A percentile compares a stretch with the other conserved stretches of the same genome.
Conservation (phyloP, 2,329 filamentous ascomycete genomes). For the Neofusicoccum parvum region DNA sequence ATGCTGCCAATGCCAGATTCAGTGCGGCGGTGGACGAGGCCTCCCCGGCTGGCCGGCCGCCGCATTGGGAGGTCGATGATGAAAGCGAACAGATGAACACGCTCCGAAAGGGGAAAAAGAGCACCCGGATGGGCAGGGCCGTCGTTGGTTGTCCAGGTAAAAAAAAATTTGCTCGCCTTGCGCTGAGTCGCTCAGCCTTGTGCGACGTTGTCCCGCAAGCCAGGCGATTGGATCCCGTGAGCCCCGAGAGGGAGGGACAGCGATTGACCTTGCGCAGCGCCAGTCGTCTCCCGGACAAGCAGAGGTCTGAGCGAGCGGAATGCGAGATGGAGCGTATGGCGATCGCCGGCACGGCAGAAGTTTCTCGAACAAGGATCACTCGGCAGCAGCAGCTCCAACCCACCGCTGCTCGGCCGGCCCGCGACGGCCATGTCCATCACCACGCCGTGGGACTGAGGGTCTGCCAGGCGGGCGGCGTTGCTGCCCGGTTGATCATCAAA, state of each 20-base stretch:
- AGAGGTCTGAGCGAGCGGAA: conserved; percentile 16
- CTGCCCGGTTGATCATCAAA: conserved; percentile 12
- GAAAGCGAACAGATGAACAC: conserved; percentile 10
- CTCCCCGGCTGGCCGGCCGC: not conserved
- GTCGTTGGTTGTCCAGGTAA: not conserved
- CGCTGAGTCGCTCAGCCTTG: conserved; percentile 18
- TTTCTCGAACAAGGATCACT: conserved; percentile 8
- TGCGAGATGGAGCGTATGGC: conserved; percentile 16
- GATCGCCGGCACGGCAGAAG: conserved; percentile 11
- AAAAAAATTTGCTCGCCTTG: conserved; percentile 3
- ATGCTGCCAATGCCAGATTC: conserved; percentile 11
- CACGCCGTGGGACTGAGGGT: not conserved
- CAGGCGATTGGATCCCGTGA: conserved; percentile 19
- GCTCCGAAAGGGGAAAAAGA: not conserved
- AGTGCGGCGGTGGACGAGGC: not conserved
- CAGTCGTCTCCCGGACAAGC: conserved; percentile 12
- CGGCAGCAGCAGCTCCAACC: not conserved
- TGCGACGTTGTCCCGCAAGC: conserved; percentile 18
- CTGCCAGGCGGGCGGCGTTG: not conserved
- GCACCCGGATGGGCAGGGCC: conserved; percentile 1
- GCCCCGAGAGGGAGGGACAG: conserved; percentile 17
- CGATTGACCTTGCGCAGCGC: conserved; percentile 15
- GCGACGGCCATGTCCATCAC: not conserved
- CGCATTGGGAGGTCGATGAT: conserved; percentile 12
- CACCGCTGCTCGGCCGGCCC: not conserved